These are phyloP conservation scores for Acorus calamus DNA, from an alignment of 106 monocot species.

Conservation along the genomic window DNA sequence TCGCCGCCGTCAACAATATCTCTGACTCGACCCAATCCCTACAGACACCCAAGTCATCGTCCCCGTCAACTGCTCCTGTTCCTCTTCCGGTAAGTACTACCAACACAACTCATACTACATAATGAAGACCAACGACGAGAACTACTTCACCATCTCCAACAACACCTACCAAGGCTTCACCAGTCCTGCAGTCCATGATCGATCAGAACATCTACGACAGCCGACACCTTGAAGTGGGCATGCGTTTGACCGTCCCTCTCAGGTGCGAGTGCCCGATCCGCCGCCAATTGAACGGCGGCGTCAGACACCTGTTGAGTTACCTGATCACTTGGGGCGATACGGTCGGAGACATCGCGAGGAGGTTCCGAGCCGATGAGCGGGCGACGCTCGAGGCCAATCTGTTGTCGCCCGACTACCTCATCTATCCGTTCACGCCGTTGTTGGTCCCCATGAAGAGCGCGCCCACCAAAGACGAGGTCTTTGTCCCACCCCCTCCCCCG, in stretches of 20 bases:
- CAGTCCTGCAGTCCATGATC: conserved; percentile 31
- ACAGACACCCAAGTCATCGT: conserved; percentile 18
- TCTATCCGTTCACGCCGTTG: conserved; percentile 26
- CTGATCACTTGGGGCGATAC: conserved; percentile 8
- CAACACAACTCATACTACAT: conserved; percentile 28
- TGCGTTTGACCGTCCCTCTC: conserved; percentile 21
- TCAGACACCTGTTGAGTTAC: conserved; percentile 18
- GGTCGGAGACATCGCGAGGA: not conserved
- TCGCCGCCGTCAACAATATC: no score
- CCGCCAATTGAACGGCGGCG: conserved; percentile 16
- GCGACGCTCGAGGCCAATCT: conserved; percentile 19
- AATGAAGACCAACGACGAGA: conserved; percentile 14
- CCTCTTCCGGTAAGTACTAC: conserved; percentile 16
- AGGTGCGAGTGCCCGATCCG: conserved; percentile 34
- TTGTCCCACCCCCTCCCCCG: conserved; percentile 11
- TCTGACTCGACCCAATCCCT: not conserved
- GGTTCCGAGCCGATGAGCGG: conserved; percentile 11
- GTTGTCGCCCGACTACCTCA: not conserved
- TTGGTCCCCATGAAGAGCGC: no score
- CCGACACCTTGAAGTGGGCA: conserved; percentile 4
- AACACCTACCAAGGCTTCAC: conserved; percentile 36
- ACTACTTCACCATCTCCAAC: conserved; percentile 24
- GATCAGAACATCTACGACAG: conserved; percentile 9
- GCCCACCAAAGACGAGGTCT: conserved; percentile 13
- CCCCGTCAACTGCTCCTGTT: conserved; percentile 45